phyloP scores from a whole-genome alignment of 1,139 yeast species.

The Nakaseomyces uthaithaninus region DNA sequence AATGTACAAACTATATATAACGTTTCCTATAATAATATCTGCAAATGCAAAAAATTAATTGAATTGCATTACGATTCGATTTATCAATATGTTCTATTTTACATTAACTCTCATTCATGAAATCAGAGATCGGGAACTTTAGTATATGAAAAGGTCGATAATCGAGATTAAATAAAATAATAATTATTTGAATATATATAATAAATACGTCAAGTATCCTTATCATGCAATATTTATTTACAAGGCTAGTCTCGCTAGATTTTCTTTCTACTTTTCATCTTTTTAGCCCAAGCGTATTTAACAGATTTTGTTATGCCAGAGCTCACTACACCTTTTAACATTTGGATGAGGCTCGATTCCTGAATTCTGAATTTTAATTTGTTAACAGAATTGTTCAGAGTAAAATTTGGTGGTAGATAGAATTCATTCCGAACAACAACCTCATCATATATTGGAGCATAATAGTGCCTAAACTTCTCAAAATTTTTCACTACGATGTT shows the following conservation, averaged over 20 bases:
- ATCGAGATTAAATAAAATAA: too few relatives aligned
- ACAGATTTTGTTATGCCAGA: conserved; percentile 74
- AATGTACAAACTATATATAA: too few relatives aligned
- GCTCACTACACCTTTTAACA: conserved; percentile 73
- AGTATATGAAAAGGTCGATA: too few relatives aligned
- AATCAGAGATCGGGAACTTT: too few relatives aligned
- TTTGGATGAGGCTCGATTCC: conserved; percentile 65
- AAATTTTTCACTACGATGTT: conserved; percentile 81
- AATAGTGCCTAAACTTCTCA: conserved; percentile 57
- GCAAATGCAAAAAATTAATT: too few relatives aligned
- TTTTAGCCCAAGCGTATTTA: conserved; percentile 74
- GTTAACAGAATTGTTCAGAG: conserved; percentile 31
- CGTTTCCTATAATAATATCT: too few relatives aligned
- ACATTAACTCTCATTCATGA: too few relatives aligned
- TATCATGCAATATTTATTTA: too few relatives aligned
- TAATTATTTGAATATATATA: too few relatives aligned
- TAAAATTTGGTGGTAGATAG: conserved; percentile 34
- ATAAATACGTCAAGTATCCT: too few relatives aligned
- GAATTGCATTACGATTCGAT: too few relatives aligned
- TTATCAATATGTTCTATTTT: too few relatives aligned
- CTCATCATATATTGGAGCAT: conserved; percentile 54
- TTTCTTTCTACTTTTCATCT: conserved; percentile 21
- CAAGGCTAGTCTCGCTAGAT: conserved; percentile 1
- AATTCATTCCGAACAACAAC: conserved; percentile 33
- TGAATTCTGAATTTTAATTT: conserved; percentile 55